Evolutionary conservation across 139 green algal genomes (phyloP), one percentile per base, ranked within the genome.

Genomic region (Trebouxia sp.): DNA sequence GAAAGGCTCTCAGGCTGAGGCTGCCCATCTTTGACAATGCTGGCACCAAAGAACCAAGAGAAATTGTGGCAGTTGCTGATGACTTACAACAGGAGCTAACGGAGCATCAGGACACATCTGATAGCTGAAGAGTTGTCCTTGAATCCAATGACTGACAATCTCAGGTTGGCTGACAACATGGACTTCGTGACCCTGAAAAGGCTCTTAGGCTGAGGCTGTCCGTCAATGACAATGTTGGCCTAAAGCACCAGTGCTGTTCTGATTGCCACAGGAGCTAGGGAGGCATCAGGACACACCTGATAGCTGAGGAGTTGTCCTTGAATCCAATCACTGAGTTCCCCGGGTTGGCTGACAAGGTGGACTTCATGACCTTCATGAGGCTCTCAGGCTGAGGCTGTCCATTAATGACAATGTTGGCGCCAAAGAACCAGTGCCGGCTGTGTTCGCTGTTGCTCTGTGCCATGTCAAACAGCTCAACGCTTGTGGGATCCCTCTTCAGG

Each of bases 381-480:
- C 80, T 92, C 47, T 95, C 76, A 0, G 81, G 78, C 81, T 88
- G 84, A 20, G 80, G 79, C 69, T 94, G 76, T 22, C 94, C 97
- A 76, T 99, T 95, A 51, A 99, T 90, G 35, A 93, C 90, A 28
- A 99, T 87, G 14, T 97, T 86, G 26, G 93, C 97, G 8, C 50
- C 85, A 86, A 98, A 98, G 88, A 97, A 98, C 94, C 94, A 98
- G 85, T 98, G 94, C 42, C 94, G 86, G 72, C 69, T 90, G 85
- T 97, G 93, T 80, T 97, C 91, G 17, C 83, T 92, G 91, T 97
- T 98, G 83, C 89, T 96, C 91, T 99, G 97, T 24, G 93, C 97
- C 38, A 99, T 98, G 91, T 99, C 97, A 84, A 99, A 99, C 0
- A 99, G 94, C 91, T 99, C 97, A 48, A 99, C 97, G 77, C 97